Base-by-base conservation (phyloP, 1,284 basidiomycete genomes). In the Sporisorium iseilematis-ciliati region DNA sequence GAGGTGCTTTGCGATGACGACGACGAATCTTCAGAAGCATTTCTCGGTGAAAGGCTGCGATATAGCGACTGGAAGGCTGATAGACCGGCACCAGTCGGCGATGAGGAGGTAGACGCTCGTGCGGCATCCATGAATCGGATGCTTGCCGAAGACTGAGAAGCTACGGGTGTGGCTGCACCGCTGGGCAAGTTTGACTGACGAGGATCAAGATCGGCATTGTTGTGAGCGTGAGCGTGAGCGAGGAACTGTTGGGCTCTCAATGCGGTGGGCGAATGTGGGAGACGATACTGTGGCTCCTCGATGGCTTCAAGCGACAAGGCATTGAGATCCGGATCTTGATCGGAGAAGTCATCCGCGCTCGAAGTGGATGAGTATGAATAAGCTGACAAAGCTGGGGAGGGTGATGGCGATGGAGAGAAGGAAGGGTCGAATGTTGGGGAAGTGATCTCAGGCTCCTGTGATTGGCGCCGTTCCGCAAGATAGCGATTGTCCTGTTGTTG, bases 331-430 rank as follows among this genome's bases (percentile, higher is more conserved):
- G 64, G 57, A 18, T 71, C 70, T 5, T 70, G 59, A 12, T 75
- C 73, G 14, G 73, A 74, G 14, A 65, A 55, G 54, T 75, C 71
- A 29, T 58, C 64, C 12, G 56, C 49, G 35, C 64, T 72, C 12
- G 70, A 66, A 29, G 75, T 40, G 21, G 75, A 72, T 2, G 75
- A 61, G 59, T 61, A 77, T 18, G 75, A 75, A 40, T 68, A 79
- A 14, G 77, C 77, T 4, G 75, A 77, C 8, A 79, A 57, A 2
- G 75, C 70, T 7, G 77, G 77, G 7, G 77, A 79, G 0, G 77
- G 72, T 0, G 75, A 69, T 0, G 76, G 69, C 11, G 70, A 66
- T 2, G 75, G 65, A 20, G 69, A 77, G 2, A 54, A 55, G 25
- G 60, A 55, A 2, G 69, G 69, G 23, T 70, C 67, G 3, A 61